Evolutionary conservation across 2,329 filamentous ascomycete genomes (phyloP).

Genomic region (Boeremia lycopersici): DNA sequence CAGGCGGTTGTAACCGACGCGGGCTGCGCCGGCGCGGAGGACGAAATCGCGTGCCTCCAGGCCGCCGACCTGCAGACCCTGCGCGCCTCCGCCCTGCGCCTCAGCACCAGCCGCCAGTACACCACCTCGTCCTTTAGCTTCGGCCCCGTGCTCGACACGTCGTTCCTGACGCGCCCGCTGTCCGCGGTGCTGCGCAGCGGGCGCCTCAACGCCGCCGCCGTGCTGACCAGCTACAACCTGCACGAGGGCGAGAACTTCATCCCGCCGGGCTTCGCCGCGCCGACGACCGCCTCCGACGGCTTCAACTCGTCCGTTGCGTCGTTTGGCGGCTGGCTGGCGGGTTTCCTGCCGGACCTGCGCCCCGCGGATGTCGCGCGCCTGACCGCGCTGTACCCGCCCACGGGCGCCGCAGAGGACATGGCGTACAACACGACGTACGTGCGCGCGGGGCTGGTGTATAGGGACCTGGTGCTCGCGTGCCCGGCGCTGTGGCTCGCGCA

Average conservation of each 20-base stretch:
- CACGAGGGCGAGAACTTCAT: conserved; percentile 69
- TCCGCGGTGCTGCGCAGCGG: conserved; percentile 50
- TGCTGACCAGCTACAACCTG: conserved; percentile 65
- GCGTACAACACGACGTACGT: conserved; percentile 58
- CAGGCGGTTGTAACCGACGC: conserved; percentile 54
- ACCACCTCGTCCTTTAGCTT: conserved; percentile 64
- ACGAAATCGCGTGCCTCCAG: conserved; percentile 63
- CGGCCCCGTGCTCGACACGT: conserved; percentile 65
- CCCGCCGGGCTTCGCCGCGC: conserved; percentile 54
- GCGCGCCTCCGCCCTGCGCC: conserved; percentile 57
- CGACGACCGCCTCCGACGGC: conserved; percentile 39
- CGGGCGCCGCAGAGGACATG: conserved; percentile 57
- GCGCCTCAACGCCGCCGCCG: conserved; percentile 53
- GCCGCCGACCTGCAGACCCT: conserved; percentile 59
- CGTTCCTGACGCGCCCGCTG: conserved; percentile 58
- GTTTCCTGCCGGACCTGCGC: conserved; percentile 59
- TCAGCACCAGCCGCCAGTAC: conserved; percentile 59
- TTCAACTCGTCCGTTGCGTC: conserved; percentile 59
- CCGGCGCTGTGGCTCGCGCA: conserved; percentile 63
- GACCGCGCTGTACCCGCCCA: conserved; percentile 55
- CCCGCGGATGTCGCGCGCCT: conserved; percentile 48
- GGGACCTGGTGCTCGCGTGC: conserved; percentile 65
- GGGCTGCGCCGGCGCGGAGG: conserved; percentile 49
- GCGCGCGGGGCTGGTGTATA: conserved; percentile 62
- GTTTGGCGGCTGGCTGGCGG: conserved; percentile 60